A percentile compares a stretch with the other conserved stretches of the same genome.
Conservation (phyloP, 2,329 filamentous ascomycete genomes). For the Hymenoscyphus albidus region DNA sequence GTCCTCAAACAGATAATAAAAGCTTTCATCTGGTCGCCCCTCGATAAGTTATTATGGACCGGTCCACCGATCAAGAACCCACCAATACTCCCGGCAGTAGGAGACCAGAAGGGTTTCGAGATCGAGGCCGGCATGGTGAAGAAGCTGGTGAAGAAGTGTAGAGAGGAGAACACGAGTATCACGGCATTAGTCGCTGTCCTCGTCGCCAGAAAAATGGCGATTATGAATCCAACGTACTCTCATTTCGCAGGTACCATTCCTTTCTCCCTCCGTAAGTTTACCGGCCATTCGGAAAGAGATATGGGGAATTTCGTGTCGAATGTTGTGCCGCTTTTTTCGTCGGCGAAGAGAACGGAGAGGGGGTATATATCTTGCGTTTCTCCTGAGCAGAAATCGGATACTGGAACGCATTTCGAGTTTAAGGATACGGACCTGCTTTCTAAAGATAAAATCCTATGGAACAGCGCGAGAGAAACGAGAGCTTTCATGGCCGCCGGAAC, state of each 20-base stretch:
- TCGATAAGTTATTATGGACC: conserved; percentile 14
- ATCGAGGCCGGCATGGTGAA: conserved; percentile 10
- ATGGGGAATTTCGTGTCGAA: conserved; percentile 20
- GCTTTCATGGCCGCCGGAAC: conserved; percentile 37
- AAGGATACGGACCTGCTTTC: background rate
- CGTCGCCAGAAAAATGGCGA: conserved; percentile 16
- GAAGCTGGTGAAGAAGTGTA: conserved; percentile 18
- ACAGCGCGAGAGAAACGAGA: conserved; percentile 13
- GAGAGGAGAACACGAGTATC: conserved; percentile 21
- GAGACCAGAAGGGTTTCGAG: conserved; percentile 13
- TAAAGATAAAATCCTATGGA: conserved; percentile 17
- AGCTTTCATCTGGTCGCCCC: conserved; percentile 32
- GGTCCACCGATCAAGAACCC: conserved; percentile 14
- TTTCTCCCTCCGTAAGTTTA: conserved; percentile 18
- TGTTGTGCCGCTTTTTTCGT: conserved; percentile 16
- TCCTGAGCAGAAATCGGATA: background rate
- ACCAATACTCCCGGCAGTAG: conserved; percentile 8
- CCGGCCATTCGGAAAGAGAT: conserved; percentile 7
- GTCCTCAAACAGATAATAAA: conserved; percentile 41
- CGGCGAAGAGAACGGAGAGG: conserved; percentile 9
- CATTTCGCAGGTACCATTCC: conserved; percentile 17
- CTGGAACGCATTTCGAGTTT: background rate
- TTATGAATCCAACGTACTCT: conserved; percentile 18
- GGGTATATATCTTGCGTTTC: conserved; percentile 20
- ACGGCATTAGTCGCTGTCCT: conserved; percentile 22